Base-by-base conservation (phyloP, 1,284 basidiomycete genomes). In the Puccinia brachypodii region DNA sequence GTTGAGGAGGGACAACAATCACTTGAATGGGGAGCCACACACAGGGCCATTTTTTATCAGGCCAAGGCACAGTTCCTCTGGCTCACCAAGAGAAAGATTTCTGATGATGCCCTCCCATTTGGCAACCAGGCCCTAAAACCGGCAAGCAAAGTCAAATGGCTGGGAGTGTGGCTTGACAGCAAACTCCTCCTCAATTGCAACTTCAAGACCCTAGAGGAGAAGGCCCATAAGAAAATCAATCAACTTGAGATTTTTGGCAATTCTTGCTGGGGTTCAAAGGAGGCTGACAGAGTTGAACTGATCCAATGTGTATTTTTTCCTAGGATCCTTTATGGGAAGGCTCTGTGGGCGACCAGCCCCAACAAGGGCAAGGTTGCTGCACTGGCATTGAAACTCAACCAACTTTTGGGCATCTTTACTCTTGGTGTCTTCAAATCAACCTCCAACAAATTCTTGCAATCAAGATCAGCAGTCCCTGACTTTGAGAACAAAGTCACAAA, bases 41-140 rank as follows among this genome's bases (percentile, higher is more conserved):
- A 56, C 38, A 16, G 50, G 0, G 72, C 73, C 0, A 38, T 75
- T 6, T 75, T 75, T 75, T 50, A 75, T 13, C 31, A 75, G n/a
- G 53, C 44, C n/a, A 75, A 75, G 53, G 40, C 73, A 0, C 47
- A 60, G 14, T 50, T 75, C 19, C 0, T 42, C 11, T 25, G 25
- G 13, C 47, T 72, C 11, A 42, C 69, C 25, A 72, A 22, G 19
- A 33, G 53, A 33, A 13, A 60, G 14, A 28, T 31, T 19, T 19
- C 60, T 31, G 25, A 28, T 28, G 40, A 33, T 22, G 40, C 25
- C 7, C 19, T 75, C 14, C 31, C n/a, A 11, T 75, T 56, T 40
- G 47, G 50, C 4, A 33, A 19, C 25, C 47, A 42, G 13, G 4
- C 2, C 3, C 44, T 74, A 9, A 28, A 8, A 13, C 58, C 47